Conservation (phyloP, 805 yeast species). For the Torulaspora gathmanii region DNA sequence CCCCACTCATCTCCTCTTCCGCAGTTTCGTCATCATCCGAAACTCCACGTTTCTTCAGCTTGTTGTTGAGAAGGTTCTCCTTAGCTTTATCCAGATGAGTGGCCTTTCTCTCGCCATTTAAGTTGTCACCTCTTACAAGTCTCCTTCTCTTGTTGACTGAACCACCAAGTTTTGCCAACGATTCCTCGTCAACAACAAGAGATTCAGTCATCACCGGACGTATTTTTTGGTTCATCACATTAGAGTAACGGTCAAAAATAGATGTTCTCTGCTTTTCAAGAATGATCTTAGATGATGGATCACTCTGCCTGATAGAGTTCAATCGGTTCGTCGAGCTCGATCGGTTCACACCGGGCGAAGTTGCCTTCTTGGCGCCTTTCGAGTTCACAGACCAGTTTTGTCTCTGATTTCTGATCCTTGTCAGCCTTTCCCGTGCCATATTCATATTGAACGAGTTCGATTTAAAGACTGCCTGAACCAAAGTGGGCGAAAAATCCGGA, state of each 20-base stretch:
- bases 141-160: conserved; percentile 34
- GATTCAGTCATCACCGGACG: conserved; percentile 10
- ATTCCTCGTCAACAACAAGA: conserved; percentile 16
- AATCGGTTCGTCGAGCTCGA: conserved; percentile 20
- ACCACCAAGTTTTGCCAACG: conserved; percentile 16
- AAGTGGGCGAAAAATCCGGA: conserved; percentile 33
- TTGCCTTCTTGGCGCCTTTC: conserved; percentile 6
- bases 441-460: conserved; percentile 38
- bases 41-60: conserved; percentile 14
- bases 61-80: conserved; percentile 26
- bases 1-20: conserved; percentile 36
- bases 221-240: conserved; percentile 24
- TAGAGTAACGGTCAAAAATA: conserved; percentile 37
- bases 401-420: conserved; percentile 29
- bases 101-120: conserved; percentile 21
- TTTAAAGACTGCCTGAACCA: conserved; percentile 39
- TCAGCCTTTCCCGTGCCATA: conserved; percentile 34
- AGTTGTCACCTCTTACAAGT: conserved; percentile 39
- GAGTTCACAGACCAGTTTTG: conserved; percentile 23
- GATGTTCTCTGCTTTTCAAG: conserved; percentile 36
- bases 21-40: conserved; percentile 24
- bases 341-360: not conserved
- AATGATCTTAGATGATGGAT: conserved; percentile 36
- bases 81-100: conserved; percentile 35
- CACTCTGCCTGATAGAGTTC: conserved; percentile 13